These are phyloP conservation scores for Cercophora newfieldiana DNA, from an alignment of 495 filamentous ascomycete genomes.

Conservation along the genomic window DNA sequence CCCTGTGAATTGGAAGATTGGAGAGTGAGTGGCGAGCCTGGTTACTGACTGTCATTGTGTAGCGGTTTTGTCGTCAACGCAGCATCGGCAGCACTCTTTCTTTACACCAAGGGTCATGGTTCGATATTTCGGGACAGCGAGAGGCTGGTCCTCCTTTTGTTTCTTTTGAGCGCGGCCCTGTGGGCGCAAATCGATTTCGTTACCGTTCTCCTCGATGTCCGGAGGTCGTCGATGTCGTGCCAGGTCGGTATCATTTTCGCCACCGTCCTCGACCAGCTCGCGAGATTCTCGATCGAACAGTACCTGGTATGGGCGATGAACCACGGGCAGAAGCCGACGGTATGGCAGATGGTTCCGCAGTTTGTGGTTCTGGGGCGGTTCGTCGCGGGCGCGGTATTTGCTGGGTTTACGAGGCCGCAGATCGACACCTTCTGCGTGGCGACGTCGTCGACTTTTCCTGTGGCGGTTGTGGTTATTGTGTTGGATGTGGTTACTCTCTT, in stretches of 20 bases:
- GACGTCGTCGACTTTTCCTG: constrained; percentile 44
- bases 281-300: constrained; percentile 50
- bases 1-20: neutral
- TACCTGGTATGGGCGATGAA: constrained; percentile 52
- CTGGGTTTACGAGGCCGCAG: constrained; percentile 50
- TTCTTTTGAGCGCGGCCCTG: constrained; percentile 50
- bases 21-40: neutral
- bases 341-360: constrained; percentile 40
- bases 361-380: constrained; percentile 46
- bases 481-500: constrained; percentile 48
- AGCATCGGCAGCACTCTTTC: constrained; percentile 51
- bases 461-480: constrained; percentile 44
- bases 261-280: constrained; percentile 54
- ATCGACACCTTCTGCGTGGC: constrained; percentile 53
- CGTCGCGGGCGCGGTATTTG: constrained; percentile 49
- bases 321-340: constrained; percentile 34
- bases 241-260: constrained; percentile 51
- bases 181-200: constrained; percentile 55
- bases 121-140: constrained; percentile 55
- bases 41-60: neutral
- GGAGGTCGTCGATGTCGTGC: constrained; percentile 44
- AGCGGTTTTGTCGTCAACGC: constrained; percentile 56
- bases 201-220: constrained; percentile 43
- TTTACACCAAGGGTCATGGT: constrained; percentile 53
- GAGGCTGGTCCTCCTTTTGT: constrained; percentile 63